Evolutionary conservation across 495 filamentous ascomycete species (phyloP).

Genomic region (Trypethelium eluteriae): DNA sequence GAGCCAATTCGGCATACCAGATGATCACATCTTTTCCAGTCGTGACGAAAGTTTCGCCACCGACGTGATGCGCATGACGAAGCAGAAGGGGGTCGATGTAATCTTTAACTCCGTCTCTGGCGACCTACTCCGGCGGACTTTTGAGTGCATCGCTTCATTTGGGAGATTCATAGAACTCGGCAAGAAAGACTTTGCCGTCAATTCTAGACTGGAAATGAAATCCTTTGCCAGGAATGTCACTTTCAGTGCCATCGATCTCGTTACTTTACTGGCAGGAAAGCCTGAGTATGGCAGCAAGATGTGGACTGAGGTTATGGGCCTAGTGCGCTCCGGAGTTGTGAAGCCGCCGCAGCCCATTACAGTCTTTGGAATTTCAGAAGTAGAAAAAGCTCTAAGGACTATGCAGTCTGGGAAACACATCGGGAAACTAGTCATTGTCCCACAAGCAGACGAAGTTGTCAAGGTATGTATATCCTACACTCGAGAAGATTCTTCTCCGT

Average conservation of each 20-base stretch:
- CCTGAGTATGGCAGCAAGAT: slow-evolving; percentile 21
- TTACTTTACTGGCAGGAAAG: slow-evolving; percentile 1
- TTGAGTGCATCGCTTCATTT: no score
- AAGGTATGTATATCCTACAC: background rate
- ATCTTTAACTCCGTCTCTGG: slow-evolving; percentile 22
- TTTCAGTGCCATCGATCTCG: no score
- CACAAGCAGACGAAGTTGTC: slow-evolving; percentile 23
- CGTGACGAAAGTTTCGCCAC: background rate
- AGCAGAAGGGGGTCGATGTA: slow-evolving; percentile 21
- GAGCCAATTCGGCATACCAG: slow-evolving; percentile 35
- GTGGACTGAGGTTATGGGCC: no score
- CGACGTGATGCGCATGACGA: slow-evolving; percentile 12
- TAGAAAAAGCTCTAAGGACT: slow-evolving; percentile 48
- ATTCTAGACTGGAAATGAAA: no score
- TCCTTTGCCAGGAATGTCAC: no score
- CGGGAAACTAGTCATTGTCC: slow-evolving; percentile 52
- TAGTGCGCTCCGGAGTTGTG: slow-evolving; percentile 5
- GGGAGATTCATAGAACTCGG: no score
- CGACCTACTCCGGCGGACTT: background rate
- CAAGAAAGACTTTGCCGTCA: no score
- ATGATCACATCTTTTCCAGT: slow-evolving; percentile 36
- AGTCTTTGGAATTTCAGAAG: slow-evolving; percentile 31
- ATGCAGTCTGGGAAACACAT: slow-evolving; percentile 49
- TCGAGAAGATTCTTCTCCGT: no score
- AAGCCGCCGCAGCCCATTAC: background rate